These are phyloP conservation scores for Malassezia obtusa DNA, from an alignment of 1,284 basidiomycete species.

Conservation along the genomic window DNA sequence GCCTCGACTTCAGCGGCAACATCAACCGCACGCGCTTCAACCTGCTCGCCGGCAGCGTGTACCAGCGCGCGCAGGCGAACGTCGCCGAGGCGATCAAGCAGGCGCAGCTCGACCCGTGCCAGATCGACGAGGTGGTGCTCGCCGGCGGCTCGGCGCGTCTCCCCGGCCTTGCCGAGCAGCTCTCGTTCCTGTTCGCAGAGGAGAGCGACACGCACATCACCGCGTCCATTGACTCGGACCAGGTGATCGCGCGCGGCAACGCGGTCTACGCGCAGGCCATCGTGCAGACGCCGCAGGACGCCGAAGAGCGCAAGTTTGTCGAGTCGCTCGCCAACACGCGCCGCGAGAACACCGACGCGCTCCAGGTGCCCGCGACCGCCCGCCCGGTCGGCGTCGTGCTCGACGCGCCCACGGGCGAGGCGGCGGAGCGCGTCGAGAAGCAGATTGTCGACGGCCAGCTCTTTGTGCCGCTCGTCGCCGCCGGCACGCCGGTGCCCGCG, in stretches of 20 bases:
- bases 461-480: conserved; percentile 48
- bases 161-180: conserved; percentile 68
- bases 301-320: conserved; percentile 31
- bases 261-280: conserved; percentile 64
- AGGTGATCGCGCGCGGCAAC: conserved; percentile 77
- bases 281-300: conserved; percentile 26
- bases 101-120: conserved; percentile 62
- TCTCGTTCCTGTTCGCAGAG: conserved; percentile 64
- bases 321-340: conserved; percentile 25
- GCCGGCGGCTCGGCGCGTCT: conserved; percentile 78
- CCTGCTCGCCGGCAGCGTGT: conserved; percentile 67
- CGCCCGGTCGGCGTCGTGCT: conserved; percentile 69
- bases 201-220: conserved; percentile 52
- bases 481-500: conserved; percentile 59
- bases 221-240: conserved; percentile 68
- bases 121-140: conserved; percentile 73
- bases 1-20: conserved; percentile 79
- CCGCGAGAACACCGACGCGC: conserved; percentile 49
- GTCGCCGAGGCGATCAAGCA: conserved; percentile 59
- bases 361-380: conserved; percentile 25
- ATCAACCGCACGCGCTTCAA: conserved; percentile 92
- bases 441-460: conserved; percentile 51
- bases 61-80: conserved; percentile 60
- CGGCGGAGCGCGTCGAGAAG: conserved; percentile 36
- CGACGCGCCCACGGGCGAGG: conserved; percentile 53